Evolutionary conservation across 2,329 filamentous ascomycete genomes (phyloP).

Genomic region (Talaromyces sp.): DNA sequence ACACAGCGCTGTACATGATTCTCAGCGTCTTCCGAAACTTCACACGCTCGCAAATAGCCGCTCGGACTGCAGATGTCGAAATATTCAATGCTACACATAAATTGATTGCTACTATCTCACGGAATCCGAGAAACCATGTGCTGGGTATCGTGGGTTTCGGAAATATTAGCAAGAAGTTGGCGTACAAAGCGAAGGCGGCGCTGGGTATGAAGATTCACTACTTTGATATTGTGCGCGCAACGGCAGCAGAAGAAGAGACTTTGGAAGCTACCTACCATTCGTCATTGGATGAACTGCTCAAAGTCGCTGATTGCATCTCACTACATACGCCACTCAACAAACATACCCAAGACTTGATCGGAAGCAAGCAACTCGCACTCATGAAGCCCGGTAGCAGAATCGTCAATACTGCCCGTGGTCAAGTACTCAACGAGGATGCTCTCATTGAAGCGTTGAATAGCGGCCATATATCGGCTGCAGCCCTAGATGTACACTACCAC

Average conservation of each 20-base stretch:
- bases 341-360: slow-evolving; percentile 39
- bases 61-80: slow-evolving; percentile 45
- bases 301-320: slow-evolving; percentile 47
- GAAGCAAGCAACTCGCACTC: slow-evolving; percentile 41
- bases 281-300: slow-evolving; percentile 46
- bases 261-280: slow-evolving; percentile 44
- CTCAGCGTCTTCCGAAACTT: slow-evolving; percentile 68
- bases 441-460: slow-evolving; percentile 49
- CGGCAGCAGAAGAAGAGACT: slow-evolving; percentile 37
- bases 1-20: slow-evolving; percentile 68
- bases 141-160: slow-evolving; percentile 70
- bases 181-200: slow-evolving; percentile 55
- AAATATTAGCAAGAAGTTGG: slow-evolving; percentile 63
- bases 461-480: slow-evolving; percentile 46
- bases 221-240: slow-evolving; percentile 49
- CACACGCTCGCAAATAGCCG: slow-evolving; percentile 62
- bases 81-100: slow-evolving; percentile 61
- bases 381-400: slow-evolving; percentile 52
- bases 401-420: slow-evolving; percentile 54
- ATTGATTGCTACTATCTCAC: slow-evolving; percentile 58
- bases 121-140: slow-evolving; percentile 61
- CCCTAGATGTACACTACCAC: slow-evolving; percentile 13
- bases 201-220: slow-evolving; percentile 67
- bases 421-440: slow-evolving; percentile 51
- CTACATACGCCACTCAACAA: slow-evolving; percentile 48